Base-by-base conservation (phyloP, 2,329 filamentous ascomycete species). In the Sarocladium strictum region DNA sequence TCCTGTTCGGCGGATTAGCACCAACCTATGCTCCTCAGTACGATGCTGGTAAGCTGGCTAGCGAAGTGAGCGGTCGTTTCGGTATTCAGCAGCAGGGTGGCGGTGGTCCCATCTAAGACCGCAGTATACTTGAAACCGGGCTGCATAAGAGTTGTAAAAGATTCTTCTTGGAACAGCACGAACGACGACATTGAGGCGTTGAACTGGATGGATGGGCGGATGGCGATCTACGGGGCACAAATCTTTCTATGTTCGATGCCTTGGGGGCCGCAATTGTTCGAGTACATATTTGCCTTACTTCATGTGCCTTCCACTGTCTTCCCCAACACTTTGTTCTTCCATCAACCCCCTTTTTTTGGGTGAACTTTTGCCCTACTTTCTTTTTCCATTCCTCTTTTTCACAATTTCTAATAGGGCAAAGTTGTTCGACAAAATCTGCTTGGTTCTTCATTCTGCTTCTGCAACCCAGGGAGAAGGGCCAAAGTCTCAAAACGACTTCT, bases 1-100 rank as follows among this genome's bases (percentile, higher is more conserved):
- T 89, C 60, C 70, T 95, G 19, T 80, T 95, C 55, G 83, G 81
- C 57, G 81, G 83, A 38, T 70, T 89, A 59, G 84, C 84, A 49
- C 85, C 85, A 21, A 76, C 73, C 26, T 83, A 83, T 58, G 78
- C 76, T 15, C 72, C 78, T 27, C 76, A 76, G 33, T 81, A 82
- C 60, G 75, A 82, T 64, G 72, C 80, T 5, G 67, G 71, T 54
- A 75, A 73, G 62, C 71, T 79, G 53, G 68, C 78, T 54, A 72
- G 68, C 56, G 73, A 74, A 60, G 76, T 79, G 38, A 72, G 76
- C 57, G 74, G 69, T 63, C 77, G 76, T 64, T 73, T 80, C 54
- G 76, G 76, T 54, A 74, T 73, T 58, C 45, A 50, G 50, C 32
- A 38, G 21, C 32, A 53, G 50, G 50, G 33, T 53, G 17, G 21